Evolutionary conservation across 192 early-diverging fungal species (phyloP), one percentile per base, ranked within the genome.

Genomic region (Rhizophlyctis rosea): DNA sequence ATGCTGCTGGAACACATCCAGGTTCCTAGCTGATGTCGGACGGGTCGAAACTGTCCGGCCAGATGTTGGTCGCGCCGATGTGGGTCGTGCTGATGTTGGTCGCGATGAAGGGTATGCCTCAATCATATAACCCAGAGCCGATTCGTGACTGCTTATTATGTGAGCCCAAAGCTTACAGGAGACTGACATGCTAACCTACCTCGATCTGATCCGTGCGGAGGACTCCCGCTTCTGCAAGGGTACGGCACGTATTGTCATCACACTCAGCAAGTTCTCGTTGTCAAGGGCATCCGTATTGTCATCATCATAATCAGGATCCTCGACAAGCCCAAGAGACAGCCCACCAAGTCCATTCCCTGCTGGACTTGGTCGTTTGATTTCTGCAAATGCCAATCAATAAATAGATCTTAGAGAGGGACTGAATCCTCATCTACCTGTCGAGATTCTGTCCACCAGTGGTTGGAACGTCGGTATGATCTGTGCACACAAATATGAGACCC

Each of bases 231-330:
- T 62, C 56, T 79, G 77, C 25, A 79, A 34, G 9, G 73, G 65
- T 13, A 74, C 63, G 7, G 60, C 61, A 23, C 68, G 48, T 13
- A 79, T 79, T 2, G 77, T 79, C 64, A 79, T 79, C 0, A 74
- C 77, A 35, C 77, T 79, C 44, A 73, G 25, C 13, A 79, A 50
- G 32, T 68, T 62, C 4, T 56, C 64, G 29, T 50, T 57, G 21
- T 50, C 64, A n/a, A 53, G 34, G n/a, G 25, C 39, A n/a, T 63
- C 64, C 7, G 57, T 49, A 11, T 39, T 32, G 18, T 61, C 54
- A 7, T 62, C 61, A 24, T 59, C 68, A 27, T 5, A 16, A 50
- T 54, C 54, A 23, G 5, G n/a, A 18, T 61, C 30, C 4, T 63
- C 33, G 7, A 27, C 28, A 11, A 24, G 36, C 34, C 28, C 35